Percentiles rank a stretch among this genome's conserved stretches.
phyloP scores from a whole-genome alignment of 352 stramenopile species.

The Phytophthora macrochlamydospora region DNA sequence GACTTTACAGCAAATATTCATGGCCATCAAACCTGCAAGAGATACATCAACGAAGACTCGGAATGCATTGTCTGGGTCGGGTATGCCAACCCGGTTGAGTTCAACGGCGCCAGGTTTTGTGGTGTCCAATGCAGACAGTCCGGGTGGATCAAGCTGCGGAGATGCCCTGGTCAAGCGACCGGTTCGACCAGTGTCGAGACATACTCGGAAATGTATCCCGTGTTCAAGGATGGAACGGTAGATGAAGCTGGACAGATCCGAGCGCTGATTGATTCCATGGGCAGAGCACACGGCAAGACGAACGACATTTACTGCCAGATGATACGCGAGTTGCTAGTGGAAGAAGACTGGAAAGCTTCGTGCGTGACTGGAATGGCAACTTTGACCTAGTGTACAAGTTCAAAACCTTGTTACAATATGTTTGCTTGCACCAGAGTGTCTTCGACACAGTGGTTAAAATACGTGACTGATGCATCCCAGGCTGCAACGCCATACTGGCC shows the following conservation, averaged over 20 bases:
- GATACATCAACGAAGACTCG: slow-evolving; percentile 35
- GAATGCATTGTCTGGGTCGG: slow-evolving; percentile 43
- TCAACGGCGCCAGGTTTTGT: slow-evolving; percentile 29
- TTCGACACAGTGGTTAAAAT: background rate
- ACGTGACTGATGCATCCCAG: background rate
- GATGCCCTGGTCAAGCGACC: background rate
- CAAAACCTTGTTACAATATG: background rate
- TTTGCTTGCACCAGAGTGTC: slow-evolving; percentile 3
- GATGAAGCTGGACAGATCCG: slow-evolving; percentile 31
- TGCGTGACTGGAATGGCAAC: no score
- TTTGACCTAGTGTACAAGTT: background rate
- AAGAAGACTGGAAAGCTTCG: slow-evolving; percentile 41
- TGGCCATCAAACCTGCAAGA: slow-evolving; percentile 43
- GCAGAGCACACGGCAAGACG: slow-evolving; percentile 29
- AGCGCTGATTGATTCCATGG: slow-evolving; percentile 24
- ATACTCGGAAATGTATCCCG: slow-evolving; percentile 44
- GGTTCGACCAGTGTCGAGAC: slow-evolving; percentile 42
- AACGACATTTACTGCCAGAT: slow-evolving; percentile 31
- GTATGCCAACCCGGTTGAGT: slow-evolving; percentile 36
- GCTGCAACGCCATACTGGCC: background rate
- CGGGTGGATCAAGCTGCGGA: slow-evolving; percentile 26
- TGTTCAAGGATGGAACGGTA: slow-evolving; percentile 43
- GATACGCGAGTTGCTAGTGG: slow-evolving; percentile 39
- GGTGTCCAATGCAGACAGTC: slow-evolving; percentile 37
- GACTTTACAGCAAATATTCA: slow-evolving; percentile 34